Percentiles rank a stretch among this genome's conserved stretches.
phyloP scores from a whole-genome alignment of 2,329 filamentous ascomycete species.

The Fusarium albosuccineum region DNA sequence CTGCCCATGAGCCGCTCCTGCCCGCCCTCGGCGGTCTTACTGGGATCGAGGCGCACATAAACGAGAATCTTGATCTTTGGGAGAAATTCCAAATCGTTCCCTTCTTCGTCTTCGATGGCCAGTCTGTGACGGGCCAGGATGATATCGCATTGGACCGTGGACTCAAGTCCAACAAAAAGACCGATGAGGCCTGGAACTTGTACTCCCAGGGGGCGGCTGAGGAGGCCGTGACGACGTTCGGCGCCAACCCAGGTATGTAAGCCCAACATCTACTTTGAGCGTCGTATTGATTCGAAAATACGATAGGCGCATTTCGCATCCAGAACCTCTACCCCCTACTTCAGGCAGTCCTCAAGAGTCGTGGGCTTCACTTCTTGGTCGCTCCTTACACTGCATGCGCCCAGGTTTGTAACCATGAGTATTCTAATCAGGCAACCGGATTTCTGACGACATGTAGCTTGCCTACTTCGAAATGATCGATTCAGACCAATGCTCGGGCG shows the following conservation, averaged over 20 bases:
- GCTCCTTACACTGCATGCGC: conserved; percentile 90
- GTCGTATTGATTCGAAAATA: conserved; percentile 45
- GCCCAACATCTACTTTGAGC: conserved; percentile 4
- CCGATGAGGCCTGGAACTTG: conserved; percentile 85
- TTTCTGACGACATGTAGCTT: conserved; percentile 64
- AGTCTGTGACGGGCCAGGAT: conserved; percentile 82
- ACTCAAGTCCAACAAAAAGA: conserved; percentile 75
- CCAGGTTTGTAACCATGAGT: conserved; percentile 69
- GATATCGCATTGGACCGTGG: conserved; percentile 75
- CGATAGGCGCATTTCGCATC: conserved; percentile 75
- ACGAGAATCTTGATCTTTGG: conserved; percentile 81
- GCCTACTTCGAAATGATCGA: conserved; percentile 80
- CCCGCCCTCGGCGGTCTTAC: conserved; percentile 91
- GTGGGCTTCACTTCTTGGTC: conserved; percentile 80
- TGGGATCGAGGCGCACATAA: conserved; percentile 80
- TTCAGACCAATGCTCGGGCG: conserved; percentile 76
- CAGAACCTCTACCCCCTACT: conserved; percentile 82
- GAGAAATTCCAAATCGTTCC: conserved; percentile 78
- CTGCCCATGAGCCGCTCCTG: conserved; percentile 86
- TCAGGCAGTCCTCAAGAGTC: conserved; percentile 77
- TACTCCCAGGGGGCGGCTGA: conserved; percentile 86
- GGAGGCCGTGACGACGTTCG: conserved; percentile 88
- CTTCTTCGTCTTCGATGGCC: conserved; percentile 92
- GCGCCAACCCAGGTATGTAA: conserved; percentile 75
- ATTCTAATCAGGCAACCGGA: not conserved